phyloP scores from a whole-genome alignment of 768 basidiomycete genomes.

The Pleurotus giganteus region DNA sequence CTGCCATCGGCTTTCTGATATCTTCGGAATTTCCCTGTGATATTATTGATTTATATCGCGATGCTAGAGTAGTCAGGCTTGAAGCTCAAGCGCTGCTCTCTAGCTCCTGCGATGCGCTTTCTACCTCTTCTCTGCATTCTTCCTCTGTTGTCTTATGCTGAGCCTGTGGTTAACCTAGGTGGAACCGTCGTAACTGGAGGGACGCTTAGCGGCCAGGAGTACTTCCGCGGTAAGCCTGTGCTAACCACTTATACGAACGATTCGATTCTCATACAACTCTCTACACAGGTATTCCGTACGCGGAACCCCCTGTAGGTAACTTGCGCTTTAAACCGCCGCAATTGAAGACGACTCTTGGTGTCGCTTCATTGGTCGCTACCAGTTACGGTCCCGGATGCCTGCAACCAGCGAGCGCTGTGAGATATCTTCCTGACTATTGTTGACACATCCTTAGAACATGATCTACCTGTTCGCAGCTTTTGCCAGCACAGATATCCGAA shows the following conservation, averaged over 20 bases:
- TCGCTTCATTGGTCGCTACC: conserved; percentile 20
- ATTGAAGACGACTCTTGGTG: conserved; percentile 9
- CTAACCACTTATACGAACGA: background rate
- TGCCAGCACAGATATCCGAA: conserved; percentile 28
- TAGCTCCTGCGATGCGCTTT: too few relatives aligned
- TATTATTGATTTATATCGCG: too few relatives aligned
- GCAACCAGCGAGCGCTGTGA: conserved; percentile 14
- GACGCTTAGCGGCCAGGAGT: background rate
- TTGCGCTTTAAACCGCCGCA: background rate
- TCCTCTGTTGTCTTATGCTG: background rate
- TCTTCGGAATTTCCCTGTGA: too few relatives aligned
- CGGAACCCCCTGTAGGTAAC: background rate
- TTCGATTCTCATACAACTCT: background rate
- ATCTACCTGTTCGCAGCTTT: background rate
- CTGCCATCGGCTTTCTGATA: too few relatives aligned
- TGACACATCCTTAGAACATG: background rate
- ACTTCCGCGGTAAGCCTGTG: background rate
- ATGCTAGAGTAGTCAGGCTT: too few relatives aligned
- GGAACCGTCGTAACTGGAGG: background rate
- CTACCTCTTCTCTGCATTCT: too few relatives aligned
- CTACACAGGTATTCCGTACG: background rate
- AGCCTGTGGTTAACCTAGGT: background rate
- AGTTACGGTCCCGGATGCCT: conserved; percentile 22
- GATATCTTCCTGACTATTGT: too few relatives aligned
- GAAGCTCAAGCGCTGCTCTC: too few relatives aligned